Conservation (phyloP, 768 basidiomycete genomes). For the Leucocoprinus leucothites region DNA sequence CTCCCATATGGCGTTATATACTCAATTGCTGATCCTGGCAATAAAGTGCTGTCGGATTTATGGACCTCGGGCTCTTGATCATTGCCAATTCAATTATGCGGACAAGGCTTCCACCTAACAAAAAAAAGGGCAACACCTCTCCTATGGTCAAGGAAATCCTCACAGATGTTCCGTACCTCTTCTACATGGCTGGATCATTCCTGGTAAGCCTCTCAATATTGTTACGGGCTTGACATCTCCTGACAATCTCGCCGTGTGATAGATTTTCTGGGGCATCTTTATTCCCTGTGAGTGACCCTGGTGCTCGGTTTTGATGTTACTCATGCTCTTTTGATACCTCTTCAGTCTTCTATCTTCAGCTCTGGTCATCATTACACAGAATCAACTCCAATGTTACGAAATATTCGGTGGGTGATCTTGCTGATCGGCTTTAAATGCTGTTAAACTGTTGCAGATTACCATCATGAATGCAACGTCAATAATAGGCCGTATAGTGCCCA, state of each 20-base stretch:
- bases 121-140: constrained; percentile 18
- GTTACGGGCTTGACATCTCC: neutral
- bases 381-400: constrained; percentile 36
- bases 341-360: constrained; percentile 50
- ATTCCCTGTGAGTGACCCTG: constrained; percentile 39
- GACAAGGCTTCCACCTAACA: constrained; percentile 34
- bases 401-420: constrained; percentile 33
- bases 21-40: constrained; percentile 8
- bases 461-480: constrained; percentile 52
- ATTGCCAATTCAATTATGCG: constrained; percentile 42
- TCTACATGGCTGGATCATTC: constrained; percentile 40
- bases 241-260: constrained; percentile 5
- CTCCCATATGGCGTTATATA: constrained; percentile 16
- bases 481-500: constrained; percentile 59
- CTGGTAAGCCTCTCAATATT: constrained; percentile 20
- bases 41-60: constrained; percentile 39
- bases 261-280: constrained; percentile 49
- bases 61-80: constrained; percentile 42
- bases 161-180: constrained; percentile 38
- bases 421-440: neutral
- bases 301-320: neutral
- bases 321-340: neutral
- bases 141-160: constrained; percentile 32
- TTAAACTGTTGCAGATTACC: constrained; percentile 34
- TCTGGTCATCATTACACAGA: constrained; percentile 39